Evolutionary conservation across 345 rosid genomes (phyloP).

Genomic region (Pugionium cornutum): DNA sequence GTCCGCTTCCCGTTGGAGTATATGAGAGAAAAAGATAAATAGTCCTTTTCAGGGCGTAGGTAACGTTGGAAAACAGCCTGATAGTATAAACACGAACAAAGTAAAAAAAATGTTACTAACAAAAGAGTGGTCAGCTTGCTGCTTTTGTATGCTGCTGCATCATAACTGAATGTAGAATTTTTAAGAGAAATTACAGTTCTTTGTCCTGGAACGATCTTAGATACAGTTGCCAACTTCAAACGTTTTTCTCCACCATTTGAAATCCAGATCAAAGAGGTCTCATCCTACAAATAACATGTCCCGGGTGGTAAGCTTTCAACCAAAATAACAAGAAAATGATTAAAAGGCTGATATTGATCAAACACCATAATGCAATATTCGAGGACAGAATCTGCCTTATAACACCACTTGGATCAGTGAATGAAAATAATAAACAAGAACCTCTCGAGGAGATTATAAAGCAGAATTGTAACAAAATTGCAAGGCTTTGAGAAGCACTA

Average conservation of each 20-base stretch:
- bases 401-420: not conserved
- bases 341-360: slow-evolving; percentile 12
- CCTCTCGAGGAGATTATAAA: not conserved
- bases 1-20: slow-evolving; percentile 82
- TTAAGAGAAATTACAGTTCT: slow-evolving; percentile 73
- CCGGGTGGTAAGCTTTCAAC: slow-evolving; percentile 10
- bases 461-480: not conserved
- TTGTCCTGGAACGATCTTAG: slow-evolving; percentile 92
- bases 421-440: not conserved
- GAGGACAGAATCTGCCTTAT: not conserved
- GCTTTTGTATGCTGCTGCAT: slow-evolving; percentile 5
- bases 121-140: not conserved
- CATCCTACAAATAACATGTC: slow-evolving; percentile 65
- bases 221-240: slow-evolving; percentile 77
- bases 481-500: not conserved
- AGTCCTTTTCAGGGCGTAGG: slow-evolving; percentile 81
- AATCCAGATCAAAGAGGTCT: slow-evolving; percentile 85
- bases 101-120: slow-evolving; percentile 9
- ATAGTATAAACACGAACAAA: slow-evolving; percentile 20
- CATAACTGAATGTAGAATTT: slow-evolving; percentile 24
- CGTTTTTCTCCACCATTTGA: slow-evolving; percentile 79
- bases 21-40: slow-evolving; percentile 85
- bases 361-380: slow-evolving; percentile 5
- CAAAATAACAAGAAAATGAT: not conserved
- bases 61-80: slow-evolving; percentile 91